Conservation (phyloP, 345 rosid species). For the Cochlearia excelsa region DNA sequence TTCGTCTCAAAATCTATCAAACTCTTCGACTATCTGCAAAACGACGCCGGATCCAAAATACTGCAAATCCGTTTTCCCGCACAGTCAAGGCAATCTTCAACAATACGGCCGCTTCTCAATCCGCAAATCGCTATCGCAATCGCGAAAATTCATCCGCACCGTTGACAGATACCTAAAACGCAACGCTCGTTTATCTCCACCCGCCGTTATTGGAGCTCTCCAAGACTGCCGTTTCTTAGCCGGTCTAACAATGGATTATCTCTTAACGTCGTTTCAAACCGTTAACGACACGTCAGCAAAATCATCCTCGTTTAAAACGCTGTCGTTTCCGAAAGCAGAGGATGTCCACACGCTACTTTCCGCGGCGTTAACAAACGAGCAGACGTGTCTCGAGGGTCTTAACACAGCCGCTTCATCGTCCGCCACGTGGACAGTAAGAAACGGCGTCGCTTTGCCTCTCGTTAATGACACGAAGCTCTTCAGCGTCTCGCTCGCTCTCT, state of each 20-base stretch:
- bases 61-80: slow-evolving; percentile 57
- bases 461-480: slow-evolving; percentile 74
- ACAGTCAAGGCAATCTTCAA: slow-evolving; percentile 44
- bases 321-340: slow-evolving; percentile 51
- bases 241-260: slow-evolving; percentile 53
- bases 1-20: slow-evolving; percentile 28
- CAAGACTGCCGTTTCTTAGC: slow-evolving; percentile 74
- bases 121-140: slow-evolving; percentile 57
- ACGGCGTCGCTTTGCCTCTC: slow-evolving; percentile 49
- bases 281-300: slow-evolving; percentile 41
- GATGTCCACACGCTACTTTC: slow-evolving; percentile 70
- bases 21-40: slow-evolving; percentile 45
- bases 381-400: slow-evolving; percentile 73
- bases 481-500: slow-evolving; percentile 69
- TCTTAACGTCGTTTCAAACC: slow-evolving; percentile 46
- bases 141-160: slow-evolving; percentile 47
- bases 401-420: slow-evolving; percentile 39
- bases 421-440: slow-evolving; percentile 48
- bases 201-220: slow-evolving; percentile 56
- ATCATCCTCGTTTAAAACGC: slow-evolving; percentile 5
- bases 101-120: slow-evolving; percentile 56
- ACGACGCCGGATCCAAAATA: slow-evolving; percentile 60
- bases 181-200: slow-evolving; percentile 40
- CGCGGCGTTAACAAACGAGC: slow-evolving; percentile 73
- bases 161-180: slow-evolving; percentile 47